These are phyloP conservation scores for Aspergillus sp. DNA, from an alignment of 2,329 filamentous ascomycete species.

Conservation along the genomic window DNA sequence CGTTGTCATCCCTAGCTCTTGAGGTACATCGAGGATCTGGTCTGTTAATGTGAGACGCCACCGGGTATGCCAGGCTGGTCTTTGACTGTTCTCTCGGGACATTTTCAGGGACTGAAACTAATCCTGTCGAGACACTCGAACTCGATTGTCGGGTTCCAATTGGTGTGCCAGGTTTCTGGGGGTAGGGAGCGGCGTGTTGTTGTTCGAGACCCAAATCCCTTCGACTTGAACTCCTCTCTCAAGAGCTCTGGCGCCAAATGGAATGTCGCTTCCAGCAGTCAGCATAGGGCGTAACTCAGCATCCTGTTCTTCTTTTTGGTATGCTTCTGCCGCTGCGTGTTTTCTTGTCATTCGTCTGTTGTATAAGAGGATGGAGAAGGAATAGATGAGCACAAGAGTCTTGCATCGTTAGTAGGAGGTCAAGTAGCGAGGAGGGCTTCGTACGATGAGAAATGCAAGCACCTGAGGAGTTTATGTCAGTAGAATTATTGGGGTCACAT, in stretches of 20 bases:
- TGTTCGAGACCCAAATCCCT: conserved; percentile 70
- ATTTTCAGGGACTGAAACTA: neutral
- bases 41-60: neutral
- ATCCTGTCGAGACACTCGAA: conserved; percentile 2
- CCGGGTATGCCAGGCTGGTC: neutral
- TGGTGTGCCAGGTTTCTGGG: conserved; percentile 16
- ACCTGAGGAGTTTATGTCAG: conserved; percentile 47
- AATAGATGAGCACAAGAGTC: conserved; percentile 63
- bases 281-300: conserved; percentile 53
- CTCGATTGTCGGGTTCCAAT: conserved; percentile 11
- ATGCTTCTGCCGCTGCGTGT: conserved; percentile 62
- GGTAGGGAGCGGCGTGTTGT: conserved; percentile 30
- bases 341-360: conserved; percentile 56
- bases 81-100: neutral
- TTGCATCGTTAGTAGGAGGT: conserved; percentile 28
- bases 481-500: too few relatives aligned
- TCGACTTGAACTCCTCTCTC: conserved; percentile 79
- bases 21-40: neutral
- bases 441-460: conserved; percentile 65
- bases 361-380: conserved; percentile 58
- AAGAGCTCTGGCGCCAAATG: conserved; percentile 81
- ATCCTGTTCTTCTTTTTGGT: conserved; percentile 51
- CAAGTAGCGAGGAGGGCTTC: neutral
- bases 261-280: conserved; percentile 57
- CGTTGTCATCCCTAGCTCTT: neutral